These are phyloP conservation scores for Cucurbita maxima DNA, from an alignment of 306 rosid genomes.

Conservation along the genomic window DNA sequence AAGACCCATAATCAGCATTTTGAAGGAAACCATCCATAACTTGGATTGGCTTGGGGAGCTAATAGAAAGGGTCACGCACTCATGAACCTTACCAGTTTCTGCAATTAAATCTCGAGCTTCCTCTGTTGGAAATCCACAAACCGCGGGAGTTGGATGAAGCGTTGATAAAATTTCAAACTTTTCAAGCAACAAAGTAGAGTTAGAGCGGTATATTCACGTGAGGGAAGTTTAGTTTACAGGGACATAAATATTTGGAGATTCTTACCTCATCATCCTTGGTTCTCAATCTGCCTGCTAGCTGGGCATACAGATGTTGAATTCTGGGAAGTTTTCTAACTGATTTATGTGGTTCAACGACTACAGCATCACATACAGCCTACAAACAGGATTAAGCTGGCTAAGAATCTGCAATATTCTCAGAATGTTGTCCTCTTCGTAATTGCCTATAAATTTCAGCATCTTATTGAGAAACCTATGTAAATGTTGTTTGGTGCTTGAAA, in stretches of 20 bases:
- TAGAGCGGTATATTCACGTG: neutral
- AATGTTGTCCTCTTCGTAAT: neutral
- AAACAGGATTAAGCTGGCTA: constrained; percentile 3
- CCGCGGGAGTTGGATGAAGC: constrained; percentile 95
- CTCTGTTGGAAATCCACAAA: constrained; percentile 91
- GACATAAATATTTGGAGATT: neutral
- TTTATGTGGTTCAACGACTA: constrained; percentile 57
- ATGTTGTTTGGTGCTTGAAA: neutral
- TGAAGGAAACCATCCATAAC: neutral
- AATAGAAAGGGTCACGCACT: neutral
- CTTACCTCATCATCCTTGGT: constrained; percentile 82
- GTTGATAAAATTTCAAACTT: constrained; percentile 75
- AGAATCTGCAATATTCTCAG: neutral
- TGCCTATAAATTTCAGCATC: neutral
- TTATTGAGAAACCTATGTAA: neutral
- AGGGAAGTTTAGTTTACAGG: neutral
- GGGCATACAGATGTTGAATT: constrained; percentile 79
- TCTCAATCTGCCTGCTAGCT: constrained; percentile 49
- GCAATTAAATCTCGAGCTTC: constrained; percentile 75
- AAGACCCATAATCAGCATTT: neutral
- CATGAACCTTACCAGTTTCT: constrained; percentile 42
- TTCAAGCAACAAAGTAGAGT: neutral
- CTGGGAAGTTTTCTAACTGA: constrained; percentile 61
- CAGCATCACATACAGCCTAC: constrained; percentile 60
- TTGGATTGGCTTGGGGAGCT: neutral